Evolutionary conservation across 2,329 filamentous ascomycete genomes (phyloP).

Genomic region (Colletotrichum magnum): DNA sequence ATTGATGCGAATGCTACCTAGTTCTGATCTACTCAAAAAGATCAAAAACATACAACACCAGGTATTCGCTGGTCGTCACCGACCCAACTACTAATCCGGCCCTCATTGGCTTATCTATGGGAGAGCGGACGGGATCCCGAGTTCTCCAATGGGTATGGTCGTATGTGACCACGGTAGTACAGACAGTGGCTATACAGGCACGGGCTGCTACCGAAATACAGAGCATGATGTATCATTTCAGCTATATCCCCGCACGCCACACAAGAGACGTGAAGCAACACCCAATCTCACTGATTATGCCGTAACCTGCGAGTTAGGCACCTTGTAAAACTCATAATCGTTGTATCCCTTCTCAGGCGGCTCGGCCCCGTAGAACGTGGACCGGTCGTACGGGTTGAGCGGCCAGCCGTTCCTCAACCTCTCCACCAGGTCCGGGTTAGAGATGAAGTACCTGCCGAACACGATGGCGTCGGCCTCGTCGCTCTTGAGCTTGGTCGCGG

Average conservation of each 20-base stretch:
- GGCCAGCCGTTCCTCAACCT: conserved; percentile 43
- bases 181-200: no score
- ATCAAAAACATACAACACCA: no score
- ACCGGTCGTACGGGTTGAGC: conserved; percentile 45
- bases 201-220: no score
- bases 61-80: no score
- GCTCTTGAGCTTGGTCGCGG: conserved; percentile 57
- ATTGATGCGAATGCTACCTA: no score
- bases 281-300: background rate
- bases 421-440: conserved; percentile 49
- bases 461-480: conserved; percentile 48
- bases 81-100: no score
- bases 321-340: conserved; percentile 53
- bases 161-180: background rate
- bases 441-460: conserved; percentile 47
- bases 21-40: no score
- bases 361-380: conserved; percentile 50
- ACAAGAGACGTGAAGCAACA: no score
- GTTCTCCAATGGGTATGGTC: conserved; percentile 1
- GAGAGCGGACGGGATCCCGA: conserved; percentile 1
- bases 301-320: conserved; percentile 24
- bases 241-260: no score
- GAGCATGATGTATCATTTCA: no score
- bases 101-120: background rate
- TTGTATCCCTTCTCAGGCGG: conserved; percentile 49